Evolutionary conservation across 1,284 basidiomycete species (phyloP).

Genomic region (Fomitopsis pinicola): DNA sequence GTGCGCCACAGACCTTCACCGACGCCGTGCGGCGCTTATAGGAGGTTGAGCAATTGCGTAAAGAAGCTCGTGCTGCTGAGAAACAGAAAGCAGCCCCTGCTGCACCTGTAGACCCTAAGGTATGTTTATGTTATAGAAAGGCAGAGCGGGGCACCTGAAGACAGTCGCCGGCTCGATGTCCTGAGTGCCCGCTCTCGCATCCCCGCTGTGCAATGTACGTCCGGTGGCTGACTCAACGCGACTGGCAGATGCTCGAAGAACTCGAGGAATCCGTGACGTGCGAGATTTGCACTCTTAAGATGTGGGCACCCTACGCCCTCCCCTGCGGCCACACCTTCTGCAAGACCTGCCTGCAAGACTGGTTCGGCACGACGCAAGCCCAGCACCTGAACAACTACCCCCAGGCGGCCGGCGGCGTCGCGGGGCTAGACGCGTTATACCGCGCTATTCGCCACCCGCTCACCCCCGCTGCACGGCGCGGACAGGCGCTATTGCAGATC

Average conservation of each 20-base stretch:
- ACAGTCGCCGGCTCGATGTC: not conserved
- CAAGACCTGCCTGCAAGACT: slow-evolving; percentile 55
- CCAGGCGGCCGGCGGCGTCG: slow-evolving; percentile 24
- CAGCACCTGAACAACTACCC: slow-evolving; percentile 48
- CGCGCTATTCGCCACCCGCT: slow-evolving; percentile 15
- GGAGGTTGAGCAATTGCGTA: slow-evolving; percentile 10
- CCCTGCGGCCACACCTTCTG: slow-evolving; percentile 72
- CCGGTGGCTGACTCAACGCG: not conserved
- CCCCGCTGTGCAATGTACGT: not conserved
- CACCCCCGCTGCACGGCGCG: slow-evolving; percentile 16
- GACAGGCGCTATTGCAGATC: not conserved
- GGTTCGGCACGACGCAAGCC: slow-evolving; percentile 53
- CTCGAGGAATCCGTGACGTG: slow-evolving; percentile 55
- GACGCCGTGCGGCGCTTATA: slow-evolving; percentile 3
- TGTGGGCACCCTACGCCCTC: slow-evolving; percentile 62
- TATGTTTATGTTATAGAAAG: not conserved
- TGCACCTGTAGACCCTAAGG: not conserved
- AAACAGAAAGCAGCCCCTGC: not conserved
- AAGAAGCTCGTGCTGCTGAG: slow-evolving; percentile 2
- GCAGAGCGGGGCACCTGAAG: not conserved
- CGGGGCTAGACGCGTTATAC: slow-evolving; percentile 6
- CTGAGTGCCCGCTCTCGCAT: not conserved
- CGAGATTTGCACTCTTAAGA: slow-evolving; percentile 55
- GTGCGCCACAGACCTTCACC: not conserved
- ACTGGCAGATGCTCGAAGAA: slow-evolving; percentile 32